Conservation (phyloP, 768 basidiomycete species). For the Zangia roseola region DNA sequence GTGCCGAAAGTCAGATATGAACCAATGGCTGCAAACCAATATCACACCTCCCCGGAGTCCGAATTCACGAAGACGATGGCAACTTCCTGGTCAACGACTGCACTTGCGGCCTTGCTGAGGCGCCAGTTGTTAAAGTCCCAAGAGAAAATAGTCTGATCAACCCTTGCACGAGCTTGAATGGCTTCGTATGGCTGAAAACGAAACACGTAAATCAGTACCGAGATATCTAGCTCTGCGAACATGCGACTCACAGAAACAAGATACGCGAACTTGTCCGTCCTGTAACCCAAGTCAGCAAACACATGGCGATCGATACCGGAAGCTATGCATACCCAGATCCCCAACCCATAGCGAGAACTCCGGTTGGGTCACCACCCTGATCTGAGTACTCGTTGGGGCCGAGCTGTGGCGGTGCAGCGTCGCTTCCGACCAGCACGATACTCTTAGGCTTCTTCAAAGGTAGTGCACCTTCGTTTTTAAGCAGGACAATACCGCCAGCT, state of each 20-base stretch:
- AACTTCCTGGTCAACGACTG: constrained; percentile 52
- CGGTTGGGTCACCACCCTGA: constrained; percentile 55
- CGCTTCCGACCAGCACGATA: constrained; percentile 62
- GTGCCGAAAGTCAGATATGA: constrained; percentile 5
- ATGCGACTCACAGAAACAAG: constrained; percentile 59
- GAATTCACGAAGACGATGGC: constrained; percentile 81
- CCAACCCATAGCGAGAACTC: constrained; percentile 90
- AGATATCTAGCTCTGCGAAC: background rate
- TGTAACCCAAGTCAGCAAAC: constrained; percentile 16
- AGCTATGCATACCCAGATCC: constrained; percentile 60
- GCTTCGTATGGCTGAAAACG: constrained; percentile 67
- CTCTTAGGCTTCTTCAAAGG: constrained; percentile 60
- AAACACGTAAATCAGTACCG: background rate
- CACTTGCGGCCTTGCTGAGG: constrained; percentile 45
- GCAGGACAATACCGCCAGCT: constrained; percentile 60
- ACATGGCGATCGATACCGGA: background rate
- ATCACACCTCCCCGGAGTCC: constrained; percentile 72
- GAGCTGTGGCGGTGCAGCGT: constrained; percentile 57
- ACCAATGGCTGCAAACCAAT: background rate
- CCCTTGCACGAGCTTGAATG: constrained; percentile 68
- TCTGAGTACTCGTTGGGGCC: constrained; percentile 75
- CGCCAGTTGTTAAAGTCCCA: constrained; percentile 76
- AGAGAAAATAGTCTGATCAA: constrained; percentile 61
- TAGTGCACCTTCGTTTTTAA: constrained; percentile 63
- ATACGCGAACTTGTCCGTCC: constrained; percentile 75